Conservation (phyloP, 176 grass and related monocot species). For the Rhipidocladum racemiflorum region DNA sequence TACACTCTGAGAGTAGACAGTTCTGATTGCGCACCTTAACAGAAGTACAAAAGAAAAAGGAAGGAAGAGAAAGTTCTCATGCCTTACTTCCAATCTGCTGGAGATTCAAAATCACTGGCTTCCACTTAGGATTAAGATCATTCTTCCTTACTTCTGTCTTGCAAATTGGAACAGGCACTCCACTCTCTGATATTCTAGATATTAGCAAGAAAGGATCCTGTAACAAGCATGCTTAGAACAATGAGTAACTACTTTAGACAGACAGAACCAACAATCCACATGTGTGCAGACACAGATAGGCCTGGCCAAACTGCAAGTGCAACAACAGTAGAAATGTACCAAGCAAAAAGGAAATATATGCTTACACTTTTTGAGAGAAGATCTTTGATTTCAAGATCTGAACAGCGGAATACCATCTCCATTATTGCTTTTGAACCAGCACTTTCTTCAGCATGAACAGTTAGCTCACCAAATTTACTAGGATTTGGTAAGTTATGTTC, state of each 20-base stretch:
- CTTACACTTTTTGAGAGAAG: slow-evolving; percentile 98
- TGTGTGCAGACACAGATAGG: neutral
- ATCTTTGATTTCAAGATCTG: slow-evolving; percentile 93
- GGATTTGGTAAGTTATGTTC: slow-evolving; percentile 48
- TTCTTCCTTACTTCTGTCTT: slow-evolving; percentile 99
- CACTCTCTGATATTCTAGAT: slow-evolving; percentile 81
- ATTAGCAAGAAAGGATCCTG: slow-evolving; percentile 97
- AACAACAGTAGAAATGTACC: slow-evolving; percentile 14
- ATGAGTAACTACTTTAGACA: slow-evolving; percentile 19
- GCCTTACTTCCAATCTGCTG: slow-evolving; percentile 96
- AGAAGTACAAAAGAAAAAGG: slow-evolving; percentile 25
- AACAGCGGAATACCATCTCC: slow-evolving; percentile 85
- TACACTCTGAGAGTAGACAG: neutral
- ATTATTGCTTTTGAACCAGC: slow-evolving; percentile 83
- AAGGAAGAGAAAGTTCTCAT: slow-evolving; percentile 45
- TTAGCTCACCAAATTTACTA: slow-evolving; percentile 73
- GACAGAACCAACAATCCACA: slow-evolving; percentile 15
- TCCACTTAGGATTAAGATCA: slow-evolving; percentile 94
- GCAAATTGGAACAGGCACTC: slow-evolving; percentile 80
- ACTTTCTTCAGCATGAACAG: slow-evolving; percentile 71
- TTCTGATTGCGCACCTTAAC: slow-evolving; percentile 10
- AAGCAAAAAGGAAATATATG: slow-evolving; percentile 11
- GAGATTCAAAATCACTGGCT: slow-evolving; percentile 79
- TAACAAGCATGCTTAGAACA: slow-evolving; percentile 36
- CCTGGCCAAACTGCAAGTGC: slow-evolving; percentile 11